Percentiles rank a stretch among this genome's conserved stretches.
Evolutionary conservation across 2,329 filamentous ascomycete genomes (phyloP).

Genomic region (Didymella pomorum): DNA sequence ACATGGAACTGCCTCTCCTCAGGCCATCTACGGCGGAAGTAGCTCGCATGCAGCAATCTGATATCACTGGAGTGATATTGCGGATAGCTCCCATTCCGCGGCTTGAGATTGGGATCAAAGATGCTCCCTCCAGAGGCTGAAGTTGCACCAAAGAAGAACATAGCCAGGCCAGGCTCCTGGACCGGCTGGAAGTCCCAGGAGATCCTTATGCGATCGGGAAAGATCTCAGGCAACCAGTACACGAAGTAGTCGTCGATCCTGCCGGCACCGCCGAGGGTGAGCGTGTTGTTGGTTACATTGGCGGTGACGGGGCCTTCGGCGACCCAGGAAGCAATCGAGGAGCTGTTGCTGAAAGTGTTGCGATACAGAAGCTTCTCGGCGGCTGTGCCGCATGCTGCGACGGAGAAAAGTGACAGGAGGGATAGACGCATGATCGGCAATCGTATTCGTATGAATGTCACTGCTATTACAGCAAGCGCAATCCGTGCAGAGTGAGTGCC

Average conservation of each 20-base stretch:
- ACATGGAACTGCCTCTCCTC: conserved; percentile 43
- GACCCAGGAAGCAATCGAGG: conserved; percentile 40
- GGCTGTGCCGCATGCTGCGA: conserved; percentile 2
- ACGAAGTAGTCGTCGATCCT: conserved; percentile 42
- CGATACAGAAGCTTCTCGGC: conserved; percentile 45
- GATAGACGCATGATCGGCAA: conserved; percentile 17
- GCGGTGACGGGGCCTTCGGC: conserved; percentile 44
- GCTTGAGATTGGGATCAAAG: conserved; percentile 37
- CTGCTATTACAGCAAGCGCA: not conserved
- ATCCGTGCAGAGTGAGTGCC: not conserved
- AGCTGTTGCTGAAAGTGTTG: conserved; percentile 40
- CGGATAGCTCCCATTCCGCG: conserved; percentile 40
- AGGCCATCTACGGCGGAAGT: conserved; percentile 32
- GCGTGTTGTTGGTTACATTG: conserved; percentile 36
- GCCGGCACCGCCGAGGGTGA: conserved; percentile 39
- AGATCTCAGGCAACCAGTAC: conserved; percentile 46
- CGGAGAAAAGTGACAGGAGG: conserved; percentile 5
- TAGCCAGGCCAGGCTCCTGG: conserved; percentile 45
- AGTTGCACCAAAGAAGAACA: conserved; percentile 48
- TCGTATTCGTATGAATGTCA: not conserved
- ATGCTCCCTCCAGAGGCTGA: conserved; percentile 38
- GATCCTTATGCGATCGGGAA: conserved; percentile 44
- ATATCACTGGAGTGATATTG: conserved; percentile 36
- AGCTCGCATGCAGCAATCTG: conserved; percentile 28
- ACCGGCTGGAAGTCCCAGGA: conserved; percentile 46